Base-by-base conservation (phyloP, 108 stramenopile species). In the Cyclotella kingstonii region DNA sequence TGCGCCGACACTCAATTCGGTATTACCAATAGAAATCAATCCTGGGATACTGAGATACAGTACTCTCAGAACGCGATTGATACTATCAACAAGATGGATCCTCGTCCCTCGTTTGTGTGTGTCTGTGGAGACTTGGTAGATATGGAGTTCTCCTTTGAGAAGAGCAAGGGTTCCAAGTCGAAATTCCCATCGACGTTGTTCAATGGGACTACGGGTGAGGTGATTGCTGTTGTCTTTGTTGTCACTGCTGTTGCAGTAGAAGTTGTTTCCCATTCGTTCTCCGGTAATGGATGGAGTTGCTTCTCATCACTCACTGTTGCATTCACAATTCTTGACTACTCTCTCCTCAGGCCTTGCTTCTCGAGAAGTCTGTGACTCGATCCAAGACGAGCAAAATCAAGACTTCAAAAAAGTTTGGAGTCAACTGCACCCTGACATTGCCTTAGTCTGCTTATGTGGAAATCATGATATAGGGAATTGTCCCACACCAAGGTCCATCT, bases 381-480 rank as follows among this genome's bases (percentile, higher is more conserved):
- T 83, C 48, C 85, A 91, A 73, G 73, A 84, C 22, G 54, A 73
- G 25, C 83, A 88, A 48, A 66, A 77, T 44, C 46, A 45, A 22
- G 81, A 84, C 33, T 87, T 84, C 56, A 68, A 88, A 68, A 39
- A 36, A 22, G 66, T 73, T 10, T 86, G 79, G 73, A 36, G 63
- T 5, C 47, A 44, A 22, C 63, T 92, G 3, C 76, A 92, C 54
- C 54, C 73, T 10, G 78, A 78, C 47, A 92, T 92, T 72, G 82
- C 83, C 4, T 41, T 92, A 30, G 85, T 92, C 15, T 92, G 90
- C 53, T 47, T 89, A 18, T 92, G 90, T 62, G 90, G 90, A 10
- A 92, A 92, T 58, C 87, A 92, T 53, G 84, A 92, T 59, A 68
- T 92, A 21, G 90, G 87, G 0, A 86, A 92, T 63, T 59, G 79